Percentiles rank a stretch among this genome's conserved stretches.
phyloP scores from a whole-genome alignment of 129 eudicot genomes.

The Flaveria ramosissima region DNA sequence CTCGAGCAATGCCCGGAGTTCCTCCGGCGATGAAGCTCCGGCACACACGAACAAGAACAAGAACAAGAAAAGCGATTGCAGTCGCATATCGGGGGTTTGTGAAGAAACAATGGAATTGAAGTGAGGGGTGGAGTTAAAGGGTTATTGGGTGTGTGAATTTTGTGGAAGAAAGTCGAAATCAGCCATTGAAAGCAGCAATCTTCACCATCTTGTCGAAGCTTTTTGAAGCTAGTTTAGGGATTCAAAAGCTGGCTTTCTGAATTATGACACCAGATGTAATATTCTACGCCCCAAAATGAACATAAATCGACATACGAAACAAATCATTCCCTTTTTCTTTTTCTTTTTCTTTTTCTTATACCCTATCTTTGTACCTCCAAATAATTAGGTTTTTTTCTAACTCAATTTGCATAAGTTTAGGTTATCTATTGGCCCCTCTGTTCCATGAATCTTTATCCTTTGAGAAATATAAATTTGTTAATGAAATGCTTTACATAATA shows the following conservation, averaged over 20 bases:
- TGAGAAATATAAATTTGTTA: background rate
- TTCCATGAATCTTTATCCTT: background rate
- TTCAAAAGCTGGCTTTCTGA: constrained; percentile 39
- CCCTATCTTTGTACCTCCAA: constrained; percentile 18
- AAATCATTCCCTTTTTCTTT: constrained; percentile 31
- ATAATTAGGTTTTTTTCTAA: constrained; percentile 3
- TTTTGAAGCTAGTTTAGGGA: constrained; percentile 14
- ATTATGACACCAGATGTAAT: constrained; percentile 39
- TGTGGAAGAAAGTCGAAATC: constrained; percentile 20
- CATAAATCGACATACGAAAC: constrained; percentile 34
- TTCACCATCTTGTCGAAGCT: constrained; percentile 29
- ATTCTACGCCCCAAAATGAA: constrained; percentile 43
- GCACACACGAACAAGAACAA: constrained; percentile 25
- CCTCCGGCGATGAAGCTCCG: constrained; percentile 37
- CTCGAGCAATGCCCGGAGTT: constrained; percentile 76
- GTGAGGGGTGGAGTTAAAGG: constrained; percentile 8
- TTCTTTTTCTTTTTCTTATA: background rate
- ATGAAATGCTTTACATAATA: background rate
- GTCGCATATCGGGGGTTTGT: constrained; percentile 14
- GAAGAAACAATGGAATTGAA: constrained; percentile 6
- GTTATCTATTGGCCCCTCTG: background rate
- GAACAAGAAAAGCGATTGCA: constrained; percentile 21
- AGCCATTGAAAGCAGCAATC: constrained; percentile 22
- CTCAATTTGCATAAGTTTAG: constrained; percentile 8
- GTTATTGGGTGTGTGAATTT: background rate